Conservation (phyloP, 1,284 basidiomycete species). For the Sporisorium exsertum region DNA sequence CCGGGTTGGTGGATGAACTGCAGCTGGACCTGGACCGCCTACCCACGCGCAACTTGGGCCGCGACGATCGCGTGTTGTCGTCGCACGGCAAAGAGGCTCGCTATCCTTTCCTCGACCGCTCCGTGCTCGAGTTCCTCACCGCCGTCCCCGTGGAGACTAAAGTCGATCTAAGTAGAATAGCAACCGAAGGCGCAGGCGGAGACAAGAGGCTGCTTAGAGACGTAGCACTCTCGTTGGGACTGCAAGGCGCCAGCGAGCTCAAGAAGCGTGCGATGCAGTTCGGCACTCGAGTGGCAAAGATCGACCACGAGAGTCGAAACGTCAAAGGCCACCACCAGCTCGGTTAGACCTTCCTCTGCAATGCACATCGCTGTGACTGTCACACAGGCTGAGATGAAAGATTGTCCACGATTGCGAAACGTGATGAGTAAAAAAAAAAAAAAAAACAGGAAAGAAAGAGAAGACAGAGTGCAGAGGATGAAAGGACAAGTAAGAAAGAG, state of each 20-base stretch:
- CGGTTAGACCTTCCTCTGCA: neutral
- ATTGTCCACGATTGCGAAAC: slow-evolving; percentile 15
- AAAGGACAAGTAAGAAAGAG: too few species aligned
- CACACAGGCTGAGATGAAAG: slow-evolving; percentile 1
- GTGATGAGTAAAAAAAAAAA: neutral
- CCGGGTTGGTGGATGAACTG: slow-evolving; percentile 82
- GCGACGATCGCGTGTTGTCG: slow-evolving; percentile 92
- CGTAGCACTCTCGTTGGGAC: slow-evolving; percentile 39
- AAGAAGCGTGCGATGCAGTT: slow-evolving; percentile 98
- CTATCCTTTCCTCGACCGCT: slow-evolving; percentile 60
- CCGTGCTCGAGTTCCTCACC: slow-evolving; percentile 72
- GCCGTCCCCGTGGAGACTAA: slow-evolving; percentile 82
- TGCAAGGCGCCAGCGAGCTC: slow-evolving; percentile 73
- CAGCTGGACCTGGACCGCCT: slow-evolving; percentile 93
- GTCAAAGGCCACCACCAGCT: slow-evolving; percentile 65
- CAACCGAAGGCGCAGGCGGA: slow-evolving; percentile 73
- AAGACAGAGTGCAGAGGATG: neutral
- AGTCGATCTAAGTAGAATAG: slow-evolving; percentile 72
- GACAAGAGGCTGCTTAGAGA: slow-evolving; percentile 86
- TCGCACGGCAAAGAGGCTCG: slow-evolving; percentile 85
- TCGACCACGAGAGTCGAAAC: slow-evolving; percentile 74
- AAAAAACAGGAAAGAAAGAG: neutral
- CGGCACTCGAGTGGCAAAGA: slow-evolving; percentile 87
- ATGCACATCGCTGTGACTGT: too few species aligned
- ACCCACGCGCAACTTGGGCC: slow-evolving; percentile 87